Base-by-base conservation (phyloP, 371 early-diverging fungal genomes). In the Zopfochytrium polystomum region DNA sequence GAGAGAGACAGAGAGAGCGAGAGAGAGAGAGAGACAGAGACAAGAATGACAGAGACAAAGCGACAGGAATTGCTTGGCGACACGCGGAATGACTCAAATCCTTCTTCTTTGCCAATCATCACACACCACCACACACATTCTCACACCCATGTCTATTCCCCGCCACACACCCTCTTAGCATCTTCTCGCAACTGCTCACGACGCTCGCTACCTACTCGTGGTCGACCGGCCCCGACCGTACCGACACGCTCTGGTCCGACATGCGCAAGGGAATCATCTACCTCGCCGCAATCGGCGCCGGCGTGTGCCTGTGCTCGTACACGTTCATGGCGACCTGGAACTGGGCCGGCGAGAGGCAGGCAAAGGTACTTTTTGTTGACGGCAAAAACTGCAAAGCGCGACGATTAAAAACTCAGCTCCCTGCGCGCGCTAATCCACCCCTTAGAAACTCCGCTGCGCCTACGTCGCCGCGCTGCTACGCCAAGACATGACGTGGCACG, bases 401-500 rank as follows among this genome's bases (percentile, higher is more conserved):
- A n/a, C n/a, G n/a, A n/a, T n/a, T n/a, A n/a, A n/a, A n/a, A n/a
- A n/a, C n/a, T n/a, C n/a, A n/a, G n/a, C n/a, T n/a, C n/a, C n/a
- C n/a, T n/a, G n/a, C n/a, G n/a, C n/a, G n/a, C n/a, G n/a, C n/a
- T n/a, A n/a, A n/a, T n/a, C n/a, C n/a, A n/a, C n/a, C n/a, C n/a
- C 43, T 34, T 43, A 66, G 64, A 44, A 63, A 42, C 63, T 75
- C 20, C 64, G 75, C 13, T 67, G 70, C 46, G 64, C 44, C 20
- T 78, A 73, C 55, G 52, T 78, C 42, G 45, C 65, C 23, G 53
- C 70, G n/a, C 64, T 78, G 20, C 63, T 98, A 35, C 85, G 90
- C 31, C 95, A 96, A 69, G 91, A 97, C 25, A 83, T 92, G 59
- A 86, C 84, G 20, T 98, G 90, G 88, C 95, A 92, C 67, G 98